Base-by-base conservation (phyloP, 768 basidiomycete genomes). In the Pleurotus tuoliensis region DNA sequence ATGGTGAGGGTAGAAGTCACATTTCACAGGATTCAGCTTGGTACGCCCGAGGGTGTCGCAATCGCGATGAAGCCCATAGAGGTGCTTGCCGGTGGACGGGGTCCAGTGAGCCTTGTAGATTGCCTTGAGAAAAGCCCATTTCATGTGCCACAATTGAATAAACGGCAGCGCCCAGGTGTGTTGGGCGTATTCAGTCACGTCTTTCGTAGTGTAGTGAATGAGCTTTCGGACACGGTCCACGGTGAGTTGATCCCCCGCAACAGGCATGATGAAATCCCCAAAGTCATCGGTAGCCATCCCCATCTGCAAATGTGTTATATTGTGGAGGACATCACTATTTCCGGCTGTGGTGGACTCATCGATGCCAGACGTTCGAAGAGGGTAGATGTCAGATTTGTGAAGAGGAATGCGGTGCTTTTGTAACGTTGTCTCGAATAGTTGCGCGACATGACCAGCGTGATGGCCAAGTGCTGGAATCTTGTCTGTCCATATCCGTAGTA, bases 141-240 rank as follows among this genome's bases (percentile, higher is more conserved):
- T 60, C 44, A 64, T 47, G n/a, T 64, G 62, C 63, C 63, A 64
- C 0, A 64, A 11, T 24, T 64, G 63, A 15, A 64, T 63, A 0
- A 64, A 16, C 1, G 62, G 63, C 22, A 64, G 53, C 0, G 51
- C 62, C 62, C 63, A 64, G 20, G 59, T 37, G 38, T 63, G 54
- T 5, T 25, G 55, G 4, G 56, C 16, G 12, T 57, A 61, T 0
- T 51, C 54, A 0, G 37, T 53, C 2, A 40, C 54, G 7, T 13
- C 15, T 43, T 63, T 61, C 5, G n/a, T 39, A 1, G 49, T 59
- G 41, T 61, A 64, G 0, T 20, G 4, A 0, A 48, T 64, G 4
- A 63, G 37, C 39, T 61, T 63, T 0, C 60, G 57, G 18, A 62
- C 30, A 3, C 57, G 44, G 20, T 63, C 63, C 1, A 63, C 54